phyloP scores from a whole-genome alignment of 2,329 filamentous ascomycete genomes.

The Tolypocladium pustulatum region DNA sequence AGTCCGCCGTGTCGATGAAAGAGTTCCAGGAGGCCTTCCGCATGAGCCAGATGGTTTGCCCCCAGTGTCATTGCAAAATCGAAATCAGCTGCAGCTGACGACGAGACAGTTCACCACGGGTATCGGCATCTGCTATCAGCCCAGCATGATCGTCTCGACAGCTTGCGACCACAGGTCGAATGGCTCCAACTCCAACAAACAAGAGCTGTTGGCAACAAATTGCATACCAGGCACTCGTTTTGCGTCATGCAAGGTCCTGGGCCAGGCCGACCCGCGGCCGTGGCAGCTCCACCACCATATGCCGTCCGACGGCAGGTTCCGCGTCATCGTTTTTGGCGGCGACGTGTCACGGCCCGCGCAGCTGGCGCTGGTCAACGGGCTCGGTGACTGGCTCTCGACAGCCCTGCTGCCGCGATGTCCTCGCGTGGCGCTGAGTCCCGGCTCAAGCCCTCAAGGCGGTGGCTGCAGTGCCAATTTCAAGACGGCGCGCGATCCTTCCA shows the following conservation, averaged over 20 bases:
- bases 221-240: slow-evolving; percentile 6
- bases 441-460: background rate
- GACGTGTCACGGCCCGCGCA: slow-evolving; percentile 35
- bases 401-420: slow-evolving; percentile 32
- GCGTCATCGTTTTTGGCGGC: slow-evolving; percentile 52
- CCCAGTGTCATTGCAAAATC: background rate
- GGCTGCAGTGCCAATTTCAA: background rate
- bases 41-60: slow-evolving; percentile 35
- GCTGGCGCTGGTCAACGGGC: slow-evolving; percentile 29
- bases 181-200: background rate
- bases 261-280: slow-evolving; percentile 42
- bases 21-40: slow-evolving; percentile 52
- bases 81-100: background rate
- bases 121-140: slow-evolving; percentile 5
- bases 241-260: slow-evolving; percentile 38
- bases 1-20: slow-evolving; percentile 46
- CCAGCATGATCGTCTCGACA: slow-evolving; percentile 2
- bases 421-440: slow-evolving; percentile 11
- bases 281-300: slow-evolving; percentile 50
- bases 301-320: slow-evolving; percentile 45
- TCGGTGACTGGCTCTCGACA: slow-evolving; percentile 32
- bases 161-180: slow-evolving; percentile 7
- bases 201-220: slow-evolving; percentile 1
- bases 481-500: background rate
- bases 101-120: slow-evolving; percentile 14